Conservation (phyloP, 305 asterid species). For the Fraxinus angustifolia region DNA sequence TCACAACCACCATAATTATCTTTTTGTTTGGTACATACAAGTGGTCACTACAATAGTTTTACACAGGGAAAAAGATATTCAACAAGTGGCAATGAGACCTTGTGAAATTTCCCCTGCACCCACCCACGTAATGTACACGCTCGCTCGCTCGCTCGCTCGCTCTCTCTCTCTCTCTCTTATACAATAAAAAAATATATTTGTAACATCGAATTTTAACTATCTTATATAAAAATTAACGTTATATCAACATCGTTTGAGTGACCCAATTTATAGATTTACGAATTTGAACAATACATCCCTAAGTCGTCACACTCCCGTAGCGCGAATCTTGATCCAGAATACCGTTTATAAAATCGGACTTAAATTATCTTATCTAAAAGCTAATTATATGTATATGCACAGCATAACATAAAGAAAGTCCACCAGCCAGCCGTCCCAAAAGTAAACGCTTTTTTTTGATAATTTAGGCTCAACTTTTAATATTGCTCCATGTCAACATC, state of each 20-base stretch:
- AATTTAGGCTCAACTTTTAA: slow-evolving; percentile 51
- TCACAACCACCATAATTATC: slow-evolving; percentile 13
- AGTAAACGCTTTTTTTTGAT: slow-evolving; percentile 70
- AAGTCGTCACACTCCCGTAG: not conserved
- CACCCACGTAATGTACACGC: slow-evolving; percentile 38
- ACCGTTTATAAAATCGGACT: not conserved
- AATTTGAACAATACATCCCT: not conserved
- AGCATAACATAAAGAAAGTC: slow-evolving; percentile 44
- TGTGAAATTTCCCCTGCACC: slow-evolving; percentile 9
- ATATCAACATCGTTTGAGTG: not conserved
- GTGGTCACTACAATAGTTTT: slow-evolving; percentile 21
- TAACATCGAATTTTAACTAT: not conserved
- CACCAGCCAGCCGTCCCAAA: slow-evolving; percentile 65
- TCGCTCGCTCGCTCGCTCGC: not conserved
- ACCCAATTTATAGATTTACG: not conserved
- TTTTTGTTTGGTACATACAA: slow-evolving; percentile 15
- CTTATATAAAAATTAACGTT: not conserved
- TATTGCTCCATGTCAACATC: slow-evolving; percentile 81
- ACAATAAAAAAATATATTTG: not conserved
- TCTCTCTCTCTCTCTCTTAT: not conserved
- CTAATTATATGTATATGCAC: not conserved
- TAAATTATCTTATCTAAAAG: not conserved
- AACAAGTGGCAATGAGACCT: not conserved
- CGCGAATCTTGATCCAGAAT: not conserved
- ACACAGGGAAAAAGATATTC: slow-evolving; percentile 1